Evolutionary conservation across 2,329 filamentous ascomycete species (phyloP), one percentile per base, ranked within the genome.

Genomic region (Lecanicillium sp.): DNA sequence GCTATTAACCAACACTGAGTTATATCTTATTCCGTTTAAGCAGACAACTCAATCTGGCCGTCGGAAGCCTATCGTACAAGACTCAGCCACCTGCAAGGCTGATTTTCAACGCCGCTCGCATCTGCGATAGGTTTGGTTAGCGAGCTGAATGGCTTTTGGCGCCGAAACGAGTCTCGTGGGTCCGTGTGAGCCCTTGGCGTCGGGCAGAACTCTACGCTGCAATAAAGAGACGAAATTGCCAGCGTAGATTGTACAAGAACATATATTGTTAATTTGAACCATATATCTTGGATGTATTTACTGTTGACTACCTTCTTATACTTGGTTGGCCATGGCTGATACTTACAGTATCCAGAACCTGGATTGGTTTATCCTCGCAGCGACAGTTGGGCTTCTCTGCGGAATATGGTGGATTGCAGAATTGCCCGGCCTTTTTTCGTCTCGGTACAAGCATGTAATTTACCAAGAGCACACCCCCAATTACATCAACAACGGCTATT

Each of bases 51-150:
- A n/a, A n/a, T n/a, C n/a, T n/a, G n/a, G n/a, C n/a, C n/a, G n/a
- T n/a, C n/a, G n/a, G n/a, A n/a, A n/a, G n/a, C n/a, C n/a, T n/a
- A n/a, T n/a, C n/a, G n/a, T n/a, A n/a, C n/a, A n/a, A n/a, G n/a
- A n/a, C n/a, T 36, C 24, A 29, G 12, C 30, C 38, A 43, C 42
- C 21, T 38, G 44, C 44, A 24, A 46, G 44, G 44, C 44, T 46
- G 44, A 46, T 38, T 46, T 41, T 45, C 33, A 19, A 46, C 44
- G 44, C 44, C 44, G 35, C 42, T 24, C 44, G 35, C 35, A 39
- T 39, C 44, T 38, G 11, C 37, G 44, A 46, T 46, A 46, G 44
- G 44, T 30, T 20, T 46, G 35, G 44, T 39, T 46, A 46, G 44
- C 44, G 44, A 46, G 44, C 44, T 46, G 44, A 46, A 8, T 12